Base-by-base conservation (phyloP, 331 rosid genomes). In the Quercus tomentella region DNA sequence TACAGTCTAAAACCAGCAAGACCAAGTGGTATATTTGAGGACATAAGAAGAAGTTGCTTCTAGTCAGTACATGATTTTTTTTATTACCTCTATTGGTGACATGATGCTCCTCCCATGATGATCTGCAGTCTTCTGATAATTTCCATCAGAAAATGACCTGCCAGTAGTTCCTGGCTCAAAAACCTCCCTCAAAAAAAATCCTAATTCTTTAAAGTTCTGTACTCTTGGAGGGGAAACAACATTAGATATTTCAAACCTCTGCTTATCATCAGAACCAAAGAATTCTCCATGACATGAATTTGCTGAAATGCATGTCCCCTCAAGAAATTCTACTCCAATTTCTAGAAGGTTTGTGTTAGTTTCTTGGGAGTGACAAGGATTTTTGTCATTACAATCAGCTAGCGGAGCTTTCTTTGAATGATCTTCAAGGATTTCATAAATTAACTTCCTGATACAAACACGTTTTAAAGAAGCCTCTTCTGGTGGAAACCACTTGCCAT, bases 381-480 rank as follows among this genome's bases (percentile, higher is more conserved):
- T 31, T 76, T 78, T 60, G 73, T 78, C 76, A 71, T 56, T 80
- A 52, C 77, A 80, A 80, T 83, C 84, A 18, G 72, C 73, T 41
- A 69, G 45, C 21, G 65, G 75, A 5, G 73, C 79, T 81, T 77
- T 75, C 56, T 56, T 76, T 58, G 85, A 84, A 72, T 80, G 76
- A 84, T 70, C 81, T 72, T 84, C 68, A 57, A 74, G 76, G 80
- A 92, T 77, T 56, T 87, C 75, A 84, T 37, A 82, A 26, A 92
- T 81, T 79, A 92, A 73, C 72, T 82, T 88, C 63, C 79, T 82
- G 76, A 92, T 85, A 30, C 43, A 56, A 66, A 62, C 67, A 60
- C 92, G 85, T 78, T 90, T 92, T 56, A 78, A 82, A 81, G 94
- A 92, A 68, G 91, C 97, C 79, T 92, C 97, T 22, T n/a, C n/a